phyloP scores from a whole-genome alignment of 2,329 filamentous ascomycete species.

The Fusarium chuoi region DNA sequence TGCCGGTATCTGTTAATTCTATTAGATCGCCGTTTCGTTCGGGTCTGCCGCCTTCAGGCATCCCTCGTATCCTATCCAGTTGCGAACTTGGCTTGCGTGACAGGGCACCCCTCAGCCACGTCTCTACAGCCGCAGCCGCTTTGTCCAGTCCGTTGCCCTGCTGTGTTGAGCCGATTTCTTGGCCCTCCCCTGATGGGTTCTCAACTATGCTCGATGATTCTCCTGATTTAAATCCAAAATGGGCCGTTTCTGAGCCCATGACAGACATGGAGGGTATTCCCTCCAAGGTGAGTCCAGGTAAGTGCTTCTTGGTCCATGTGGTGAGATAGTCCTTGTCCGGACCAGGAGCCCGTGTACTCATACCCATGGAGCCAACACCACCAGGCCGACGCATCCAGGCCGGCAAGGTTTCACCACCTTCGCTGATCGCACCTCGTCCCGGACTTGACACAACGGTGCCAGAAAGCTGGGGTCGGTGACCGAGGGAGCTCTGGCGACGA shows the following conservation, averaged over 20 bases:
- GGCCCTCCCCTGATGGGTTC: conserved; percentile 60
- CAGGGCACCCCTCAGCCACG: conserved; percentile 88
- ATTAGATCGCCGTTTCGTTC: conserved; percentile 70
- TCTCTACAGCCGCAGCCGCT: conserved; percentile 87
- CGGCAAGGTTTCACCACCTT: conserved; percentile 54
- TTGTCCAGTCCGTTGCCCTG: conserved; percentile 75
- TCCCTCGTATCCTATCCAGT: conserved; percentile 53
- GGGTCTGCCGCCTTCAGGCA: conserved; percentile 51
- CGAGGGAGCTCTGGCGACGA: conserved; percentile 57
- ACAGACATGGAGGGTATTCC: conserved; percentile 73
- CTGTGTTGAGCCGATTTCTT: conserved; percentile 55
- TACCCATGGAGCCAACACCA: conserved; percentile 84
- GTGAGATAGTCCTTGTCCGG: conserved; percentile 88
- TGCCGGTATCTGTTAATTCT: conserved; percentile 72
- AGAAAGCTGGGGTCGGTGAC: conserved; percentile 48
- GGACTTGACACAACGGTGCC: conserved; percentile 51
- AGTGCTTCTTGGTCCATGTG: conserved; percentile 82
- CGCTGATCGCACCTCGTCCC: conserved; percentile 51
- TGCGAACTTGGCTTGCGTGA: conserved; percentile 68
- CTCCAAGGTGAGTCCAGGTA: conserved; percentile 81
- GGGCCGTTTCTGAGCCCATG: conserved; percentile 69
- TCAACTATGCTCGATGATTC: conserved; percentile 60
- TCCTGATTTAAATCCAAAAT: conserved; percentile 61
- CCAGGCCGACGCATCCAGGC: conserved; percentile 84
- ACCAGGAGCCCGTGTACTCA: conserved; percentile 77